These are phyloP conservation scores for Lentinula sp. DNA, from an alignment of 768 basidiomycete genomes.

Conservation along the genomic window DNA sequence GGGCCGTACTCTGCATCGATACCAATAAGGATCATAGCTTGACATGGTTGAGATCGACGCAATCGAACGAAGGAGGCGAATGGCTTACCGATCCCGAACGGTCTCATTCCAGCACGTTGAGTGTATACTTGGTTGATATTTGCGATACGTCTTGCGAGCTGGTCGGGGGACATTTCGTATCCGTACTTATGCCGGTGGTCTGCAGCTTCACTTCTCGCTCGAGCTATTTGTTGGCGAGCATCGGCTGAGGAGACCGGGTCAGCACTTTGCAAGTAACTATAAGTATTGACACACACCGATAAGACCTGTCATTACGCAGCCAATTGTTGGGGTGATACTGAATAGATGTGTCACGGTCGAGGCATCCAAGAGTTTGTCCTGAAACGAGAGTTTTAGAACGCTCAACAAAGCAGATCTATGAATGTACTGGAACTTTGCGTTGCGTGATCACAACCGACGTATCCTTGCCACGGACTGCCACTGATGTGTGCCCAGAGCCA, in stretches of 20 bases:
- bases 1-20: slow-evolving; percentile 87
- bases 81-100: slow-evolving; percentile 83
- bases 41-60: neutral
- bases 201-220: slow-evolving; percentile 85
- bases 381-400: neutral
- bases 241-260: slow-evolving; percentile 54
- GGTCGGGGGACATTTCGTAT: slow-evolving; percentile 96
- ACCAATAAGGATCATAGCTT: slow-evolving; percentile 96
- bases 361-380: slow-evolving; percentile 96
- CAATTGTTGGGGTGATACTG: slow-evolving; percentile 93
- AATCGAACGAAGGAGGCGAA: neutral
- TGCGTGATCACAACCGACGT: slow-evolving; percentile 96
- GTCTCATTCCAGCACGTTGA: slow-evolving; percentile 94
- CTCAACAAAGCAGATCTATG: neutral
- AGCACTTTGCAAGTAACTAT: neutral
- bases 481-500: slow-evolving; percentile 90
- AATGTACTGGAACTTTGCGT: slow-evolving; percentile 90
- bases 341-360: slow-evolving; percentile 92
- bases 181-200: slow-evolving; percentile 95
- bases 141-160: slow-evolving; percentile 89
- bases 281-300: slow-evolving; percentile 52
- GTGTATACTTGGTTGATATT: slow-evolving; percentile 99
- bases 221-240: slow-evolving; percentile 80
- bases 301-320: slow-evolving; percentile 97
- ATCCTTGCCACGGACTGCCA: slow-evolving; percentile 91